Evolutionary conservation across 164 flowering plant genomes (phyloP), one percentile per base, ranked within the genome.

Genomic region (grape (Vitis vinifera)): DNA sequence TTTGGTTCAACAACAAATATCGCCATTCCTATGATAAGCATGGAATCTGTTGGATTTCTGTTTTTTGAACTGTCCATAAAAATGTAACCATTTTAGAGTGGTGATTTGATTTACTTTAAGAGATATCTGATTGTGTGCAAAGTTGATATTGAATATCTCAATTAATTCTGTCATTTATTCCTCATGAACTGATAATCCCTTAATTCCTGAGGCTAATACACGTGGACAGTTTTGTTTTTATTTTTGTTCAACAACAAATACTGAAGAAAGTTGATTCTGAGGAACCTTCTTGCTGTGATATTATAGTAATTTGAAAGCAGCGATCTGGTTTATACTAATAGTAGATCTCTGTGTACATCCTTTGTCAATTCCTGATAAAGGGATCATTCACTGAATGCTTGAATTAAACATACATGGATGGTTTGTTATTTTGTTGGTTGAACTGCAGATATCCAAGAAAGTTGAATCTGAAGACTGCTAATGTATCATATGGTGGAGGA

Each of bases 401-500:
- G 44, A 50, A 15, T 53, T 47, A 30, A 53, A 19, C 59, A 58
- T 56, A 30, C 10, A 37, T 44, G 10, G 13, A 15, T 51, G 31
- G 17, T 56, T 7, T 51, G 44, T 4, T 51, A 8, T 17, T 12
- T 65, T 8, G 10, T 59, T 55, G 16, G 30, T 12, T 31, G 37
- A 50, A n/a, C 51, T 71, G 56, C 78, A 76, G 78, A 68, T 61
- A 10, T 66, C 23, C 59, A 59, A 56, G 70, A 67, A 31, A 27
- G 61, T n/a, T 62, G 65, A 56, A 17, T 51, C 19, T 29, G 15
- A 56, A 16, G 4, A 9, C 37, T 6, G 23, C 9, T 13, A 37
- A 13, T 56, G 10, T 7, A 44, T 51, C 74, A 50, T 60, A 51
- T 14, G 37, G 56, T 53, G 56, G 15, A 13, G 59, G 52, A 47